These are phyloP conservation scores for Xerocomellus chrysenteron DNA, from an alignment of 768 basidiomycete genomes.

Conservation along the genomic window DNA sequence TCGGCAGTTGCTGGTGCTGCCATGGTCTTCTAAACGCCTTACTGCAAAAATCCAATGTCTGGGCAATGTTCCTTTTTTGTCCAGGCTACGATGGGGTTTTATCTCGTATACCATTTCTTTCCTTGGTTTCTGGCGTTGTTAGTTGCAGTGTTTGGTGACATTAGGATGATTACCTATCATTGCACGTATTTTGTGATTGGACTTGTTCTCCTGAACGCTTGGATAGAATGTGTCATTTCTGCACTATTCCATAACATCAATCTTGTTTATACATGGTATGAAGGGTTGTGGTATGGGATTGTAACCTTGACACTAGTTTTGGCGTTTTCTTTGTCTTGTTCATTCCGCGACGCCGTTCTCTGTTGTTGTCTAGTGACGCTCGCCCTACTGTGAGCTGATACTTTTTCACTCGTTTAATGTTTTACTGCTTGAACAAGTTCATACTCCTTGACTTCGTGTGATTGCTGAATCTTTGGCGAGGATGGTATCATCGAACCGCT, in stretches of 20 bases:
- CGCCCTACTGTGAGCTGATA: not conserved
- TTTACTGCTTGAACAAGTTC: not conserved
- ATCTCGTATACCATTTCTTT: constrained; percentile 18
- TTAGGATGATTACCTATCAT: constrained; percentile 11
- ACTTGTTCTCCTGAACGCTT: constrained; percentile 22
- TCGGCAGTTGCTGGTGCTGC: constrained; percentile 51
- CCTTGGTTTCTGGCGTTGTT: constrained; percentile 6
- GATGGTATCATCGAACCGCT: too few species aligned
- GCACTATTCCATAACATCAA: constrained; percentile 3
- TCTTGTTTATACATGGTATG: not conserved
- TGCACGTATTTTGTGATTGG: constrained; percentile 12
- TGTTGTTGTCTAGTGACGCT: not conserved
- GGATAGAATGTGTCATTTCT: constrained; percentile 12
- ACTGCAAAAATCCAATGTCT: not conserved
- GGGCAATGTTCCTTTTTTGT: not conserved
- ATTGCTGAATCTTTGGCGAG: not conserved
- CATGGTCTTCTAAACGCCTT: constrained; percentile 41
- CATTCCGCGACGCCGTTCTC: not conserved
- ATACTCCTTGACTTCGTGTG: not conserved
- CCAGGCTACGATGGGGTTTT: not conserved
- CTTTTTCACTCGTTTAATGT: constrained; percentile 4
- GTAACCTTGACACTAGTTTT: not conserved
- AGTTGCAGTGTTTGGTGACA: constrained; percentile 9
- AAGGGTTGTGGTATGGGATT: not conserved
- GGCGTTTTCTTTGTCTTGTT: not conserved